phyloP scores from a whole-genome alignment of 2,329 filamentous ascomycete genomes.

The Tolypocladium guangdongense region DNA sequence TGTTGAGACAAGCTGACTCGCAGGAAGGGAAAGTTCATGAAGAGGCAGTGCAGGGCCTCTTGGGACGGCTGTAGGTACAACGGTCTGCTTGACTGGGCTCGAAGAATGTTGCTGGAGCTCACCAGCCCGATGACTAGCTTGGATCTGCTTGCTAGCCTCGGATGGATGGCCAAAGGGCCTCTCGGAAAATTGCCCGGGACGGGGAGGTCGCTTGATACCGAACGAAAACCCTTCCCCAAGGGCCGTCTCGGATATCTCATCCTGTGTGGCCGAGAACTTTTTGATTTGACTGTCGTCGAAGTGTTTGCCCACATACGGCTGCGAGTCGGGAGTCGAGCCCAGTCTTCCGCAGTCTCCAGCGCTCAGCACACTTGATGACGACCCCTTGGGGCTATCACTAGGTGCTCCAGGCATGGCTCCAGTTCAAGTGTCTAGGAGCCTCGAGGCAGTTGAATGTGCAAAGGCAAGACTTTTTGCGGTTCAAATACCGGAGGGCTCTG shows the following conservation, averaged over 20 bases:
- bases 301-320: not conserved
- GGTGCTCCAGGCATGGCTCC: not conserved
- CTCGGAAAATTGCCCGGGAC: conserved; percentile 9
- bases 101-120: not conserved
- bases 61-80: not conserved
- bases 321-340: not conserved
- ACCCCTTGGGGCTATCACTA: not conserved
- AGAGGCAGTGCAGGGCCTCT: not conserved
- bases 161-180: not conserved
- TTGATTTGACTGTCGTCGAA: not conserved
- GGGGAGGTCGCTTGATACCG: conserved; percentile 4
- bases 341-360: not conserved
- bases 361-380: not conserved
- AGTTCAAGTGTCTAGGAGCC: not conserved
- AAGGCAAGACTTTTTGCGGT: not conserved
- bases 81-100: not conserved
- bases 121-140: not conserved
- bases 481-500: not conserved
- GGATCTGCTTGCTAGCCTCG: not conserved
- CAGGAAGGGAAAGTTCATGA: not conserved
- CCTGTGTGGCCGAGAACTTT: not conserved
- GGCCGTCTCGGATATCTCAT: conserved; percentile 5
- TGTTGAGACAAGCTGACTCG: not conserved
- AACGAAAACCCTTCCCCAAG: conserved; percentile 9
- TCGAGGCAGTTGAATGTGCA: not conserved